Percentiles rank a stretch among this genome's conserved stretches.
Conservation (phyloP, 1,284 basidiomycete genomes). For the Boletus mariae region DNA sequence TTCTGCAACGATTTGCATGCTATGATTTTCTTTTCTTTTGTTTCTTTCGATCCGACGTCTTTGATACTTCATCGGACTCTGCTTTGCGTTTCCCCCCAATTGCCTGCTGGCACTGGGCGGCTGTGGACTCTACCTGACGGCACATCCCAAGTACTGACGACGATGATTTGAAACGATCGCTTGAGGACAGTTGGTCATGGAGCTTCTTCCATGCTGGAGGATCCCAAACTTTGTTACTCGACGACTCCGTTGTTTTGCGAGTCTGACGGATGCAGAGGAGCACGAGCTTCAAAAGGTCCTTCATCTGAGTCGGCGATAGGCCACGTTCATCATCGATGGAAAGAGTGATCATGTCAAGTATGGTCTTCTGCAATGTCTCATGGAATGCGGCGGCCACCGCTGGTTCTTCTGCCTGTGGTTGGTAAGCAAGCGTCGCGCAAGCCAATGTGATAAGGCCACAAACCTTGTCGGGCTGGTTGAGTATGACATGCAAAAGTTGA, state of each 20-base stretch:
- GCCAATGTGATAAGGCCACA: conserved; percentile 3
- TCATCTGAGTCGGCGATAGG: conserved; percentile 68
- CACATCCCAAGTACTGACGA: conserved; percentile 44
- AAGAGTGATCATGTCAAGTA: conserved; percentile 50
- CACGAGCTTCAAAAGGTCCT: conserved; percentile 76
- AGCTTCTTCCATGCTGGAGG: conserved; percentile 41
- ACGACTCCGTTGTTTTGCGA: conserved; percentile 37
- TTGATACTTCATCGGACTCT: conserved; percentile 29
- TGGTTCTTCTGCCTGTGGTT: conserved; percentile 24
- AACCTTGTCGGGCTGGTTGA: conserved; percentile 48
- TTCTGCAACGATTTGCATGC: neutral
- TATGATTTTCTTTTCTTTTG: conserved; percentile 39
- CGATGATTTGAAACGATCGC: conserved; percentile 45
- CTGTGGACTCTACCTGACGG: conserved; percentile 41
- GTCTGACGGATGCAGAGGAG: conserved; percentile 66
- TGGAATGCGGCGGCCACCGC: conserved; percentile 47
- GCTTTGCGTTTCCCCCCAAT: conserved; percentile 42
- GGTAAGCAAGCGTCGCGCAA: neutral
- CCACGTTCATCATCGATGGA: conserved; percentile 49
- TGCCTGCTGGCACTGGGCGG: conserved; percentile 10
- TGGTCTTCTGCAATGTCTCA: conserved; percentile 42
- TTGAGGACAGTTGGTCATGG: conserved; percentile 35
- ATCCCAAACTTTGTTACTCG: conserved; percentile 40
- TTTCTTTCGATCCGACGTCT: conserved; percentile 54
- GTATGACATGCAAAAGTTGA: conserved; percentile 65